Conservation (phyloP, 306 rosid species). For the Quercus mongolica region DNA sequence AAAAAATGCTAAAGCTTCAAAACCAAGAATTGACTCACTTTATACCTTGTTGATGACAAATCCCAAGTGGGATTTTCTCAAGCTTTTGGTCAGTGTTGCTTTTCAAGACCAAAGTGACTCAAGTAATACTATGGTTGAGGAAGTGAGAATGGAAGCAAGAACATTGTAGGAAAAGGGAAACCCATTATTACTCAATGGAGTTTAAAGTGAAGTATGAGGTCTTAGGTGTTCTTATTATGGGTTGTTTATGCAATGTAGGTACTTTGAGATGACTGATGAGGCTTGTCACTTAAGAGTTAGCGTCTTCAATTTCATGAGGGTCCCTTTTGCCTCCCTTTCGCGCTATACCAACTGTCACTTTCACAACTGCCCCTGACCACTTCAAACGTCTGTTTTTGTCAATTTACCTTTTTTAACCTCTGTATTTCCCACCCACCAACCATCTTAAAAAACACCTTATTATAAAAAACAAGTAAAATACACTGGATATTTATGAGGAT, state of each 20-base stretch:
- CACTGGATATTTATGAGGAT: no score
- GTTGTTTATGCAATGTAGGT: conserved; percentile 4
- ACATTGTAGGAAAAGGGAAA: conserved; percentile 21
- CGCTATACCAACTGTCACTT: conserved; percentile 21
- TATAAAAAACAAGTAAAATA: background rate
- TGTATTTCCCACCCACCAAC: background rate
- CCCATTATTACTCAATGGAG: conserved; percentile 16
- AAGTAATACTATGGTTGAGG: background rate
- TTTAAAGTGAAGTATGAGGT: background rate
- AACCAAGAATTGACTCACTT: conserved; percentile 14
- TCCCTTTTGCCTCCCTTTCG: conserved; percentile 26
- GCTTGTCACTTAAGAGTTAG: conserved; percentile 19
- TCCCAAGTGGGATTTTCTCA: conserved; percentile 14
- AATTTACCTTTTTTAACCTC: conserved; percentile 22
- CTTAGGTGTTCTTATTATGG: conserved; percentile 16
- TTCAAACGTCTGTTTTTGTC: conserved; percentile 24
- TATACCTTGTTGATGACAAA: conserved; percentile 11
- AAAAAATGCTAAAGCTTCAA: conserved; percentile 11
- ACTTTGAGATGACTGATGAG: conserved; percentile 26
- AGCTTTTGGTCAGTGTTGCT: conserved; percentile 4
- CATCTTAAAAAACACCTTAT: background rate
- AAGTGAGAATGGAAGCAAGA: conserved; percentile 11
- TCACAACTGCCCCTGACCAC: conserved; percentile 33
- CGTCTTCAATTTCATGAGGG: conserved; percentile 33
- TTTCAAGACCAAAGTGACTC: conserved; percentile 2